Evolutionary conservation across 352 stramenopile genomes (phyloP), one percentile per base, ranked within the genome.

Genomic region (Phytophthora quininea): DNA sequence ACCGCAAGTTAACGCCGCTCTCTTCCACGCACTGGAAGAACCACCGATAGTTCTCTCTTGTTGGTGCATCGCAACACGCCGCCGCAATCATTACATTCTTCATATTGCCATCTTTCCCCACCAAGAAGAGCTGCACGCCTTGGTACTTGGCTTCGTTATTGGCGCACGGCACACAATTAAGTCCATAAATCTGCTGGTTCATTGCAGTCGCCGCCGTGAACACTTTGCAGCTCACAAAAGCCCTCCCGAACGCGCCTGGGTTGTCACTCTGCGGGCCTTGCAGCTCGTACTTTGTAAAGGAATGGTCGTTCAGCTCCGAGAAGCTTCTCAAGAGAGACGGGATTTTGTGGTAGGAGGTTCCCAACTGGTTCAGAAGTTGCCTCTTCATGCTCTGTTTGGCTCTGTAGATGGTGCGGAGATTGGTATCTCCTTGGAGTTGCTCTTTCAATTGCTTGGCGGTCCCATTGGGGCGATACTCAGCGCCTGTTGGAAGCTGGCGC

Each of bases 101-200:
- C 51, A 73, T 62, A 46, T 89, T 86, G 63, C 80, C 71, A 62
- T 89, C 80, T 62, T 84, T 86, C 30, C 78, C 78, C 1, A 86
- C 37, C 14, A 89, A 54, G 27, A 82, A 82, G 10, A 89, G 45
- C 31, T 89, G 78, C 35, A 76, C 69, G 0, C 76, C 78, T 15
- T 82, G 64, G 47, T 84, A 88, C 30, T 68, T 74, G 5, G 69
- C 68, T 27, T 73, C 69, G 3, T 24, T 45, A 55, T 80, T 64
- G 64, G 37, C 30, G 57, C 65, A 69, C 4, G 68, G 59, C 19
- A 82, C 50, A n/a, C 68, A 77, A 11, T 86, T 76, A 37, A 88
- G 73, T 0, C 78, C 79, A 43, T 84, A 81, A 35, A 90, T 69
- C 61, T 86, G 81, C 60, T 88, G 81, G 48, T 88, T 86, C 55